Percentiles rank a stretch among this genome's conserved stretches.
Evolutionary conservation across 2,329 filamentous ascomycete species (phyloP).

Genomic region (Hypoxylon sp.): DNA sequence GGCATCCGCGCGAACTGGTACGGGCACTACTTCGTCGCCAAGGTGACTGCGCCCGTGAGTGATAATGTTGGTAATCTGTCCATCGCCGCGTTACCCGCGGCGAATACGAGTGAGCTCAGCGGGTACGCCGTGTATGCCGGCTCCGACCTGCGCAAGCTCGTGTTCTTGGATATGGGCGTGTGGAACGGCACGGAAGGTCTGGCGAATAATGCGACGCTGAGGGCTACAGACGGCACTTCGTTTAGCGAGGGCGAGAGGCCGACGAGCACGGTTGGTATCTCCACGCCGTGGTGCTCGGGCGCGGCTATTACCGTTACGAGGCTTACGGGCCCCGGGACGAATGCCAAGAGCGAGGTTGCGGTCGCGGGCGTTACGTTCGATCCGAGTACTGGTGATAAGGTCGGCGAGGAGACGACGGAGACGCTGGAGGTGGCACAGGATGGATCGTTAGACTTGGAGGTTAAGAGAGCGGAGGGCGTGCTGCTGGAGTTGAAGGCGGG

Average conservation of each 20-base stretch:
- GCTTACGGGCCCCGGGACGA: conserved; percentile 51
- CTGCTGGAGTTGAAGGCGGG: conserved; percentile 45
- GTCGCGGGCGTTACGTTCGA: conserved; percentile 52
- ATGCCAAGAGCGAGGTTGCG: conserved; percentile 51
- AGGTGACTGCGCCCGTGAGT: conserved; percentile 28
- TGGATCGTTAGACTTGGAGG: conserved; percentile 44
- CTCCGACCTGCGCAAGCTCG: conserved; percentile 47
- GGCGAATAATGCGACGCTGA: conserved; percentile 51
- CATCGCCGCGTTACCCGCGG: conserved; percentile 50
- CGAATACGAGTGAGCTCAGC: conserved; percentile 51
- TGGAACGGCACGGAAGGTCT: conserved; percentile 54
- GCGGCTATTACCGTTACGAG: conserved; percentile 43
- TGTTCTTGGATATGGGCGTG: conserved; percentile 53
- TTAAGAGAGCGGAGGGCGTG: conserved; percentile 50
- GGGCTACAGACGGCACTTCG: conserved; percentile 46
- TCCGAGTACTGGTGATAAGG: conserved; percentile 42
- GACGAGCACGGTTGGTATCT: conserved; percentile 42
- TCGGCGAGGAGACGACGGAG: conserved; percentile 43
- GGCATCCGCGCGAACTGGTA: conserved; percentile 52
- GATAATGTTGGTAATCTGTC: conserved; percentile 27
- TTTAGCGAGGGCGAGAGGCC: conserved; percentile 50
- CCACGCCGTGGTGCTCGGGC: conserved; percentile 49
- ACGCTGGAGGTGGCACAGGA: conserved; percentile 44
- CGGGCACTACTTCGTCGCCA: conserved; percentile 53
- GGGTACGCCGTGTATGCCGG: conserved; percentile 50